Conservation (phyloP, 768 basidiomycete genomes). For the Collybia nuda region DNA sequence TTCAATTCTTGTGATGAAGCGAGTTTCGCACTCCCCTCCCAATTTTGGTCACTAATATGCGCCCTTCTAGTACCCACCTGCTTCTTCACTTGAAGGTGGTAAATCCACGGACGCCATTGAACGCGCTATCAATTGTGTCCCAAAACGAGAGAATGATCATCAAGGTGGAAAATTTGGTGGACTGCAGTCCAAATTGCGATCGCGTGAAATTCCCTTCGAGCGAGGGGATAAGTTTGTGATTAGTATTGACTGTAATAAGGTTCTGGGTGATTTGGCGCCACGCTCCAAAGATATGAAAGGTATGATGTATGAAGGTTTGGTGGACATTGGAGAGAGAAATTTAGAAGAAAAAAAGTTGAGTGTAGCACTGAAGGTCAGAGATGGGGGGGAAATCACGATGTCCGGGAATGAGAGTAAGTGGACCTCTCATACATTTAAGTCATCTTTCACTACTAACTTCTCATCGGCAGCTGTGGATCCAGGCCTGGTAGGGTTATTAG, state of each 20-base stretch:
- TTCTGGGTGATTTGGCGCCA: not conserved
- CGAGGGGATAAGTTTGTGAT: constrained; percentile 4
- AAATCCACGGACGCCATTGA: not conserved
- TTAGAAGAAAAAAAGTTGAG: too few species aligned
- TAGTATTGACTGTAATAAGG: constrained; percentile 7
- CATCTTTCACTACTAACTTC: too few species aligned
- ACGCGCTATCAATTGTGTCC: constrained; percentile 8
- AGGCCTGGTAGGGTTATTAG: too few species aligned
- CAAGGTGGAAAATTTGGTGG: constrained; percentile 2
- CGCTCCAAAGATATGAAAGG: not conserved
- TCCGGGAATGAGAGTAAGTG: too few species aligned
- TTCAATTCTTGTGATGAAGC: constrained; percentile 6
- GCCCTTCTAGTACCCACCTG: constrained; percentile 3
- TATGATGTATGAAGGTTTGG: not conserved
- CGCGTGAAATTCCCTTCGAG: not conserved
- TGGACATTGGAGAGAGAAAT: too few species aligned
- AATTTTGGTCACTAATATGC: not conserved
- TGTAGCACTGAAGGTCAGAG: too few species aligned
- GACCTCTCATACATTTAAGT: too few species aligned
- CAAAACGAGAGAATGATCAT: not conserved
- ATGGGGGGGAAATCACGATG: too few species aligned
- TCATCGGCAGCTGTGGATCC: too few species aligned
- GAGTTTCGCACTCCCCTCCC: not conserved
- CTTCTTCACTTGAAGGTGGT: constrained; percentile 4
- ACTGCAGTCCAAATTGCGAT: not conserved